These are phyloP conservation scores for Neoboletus brunneissimus DNA, from an alignment of 768 basidiomycete genomes.

Conservation along the genomic window DNA sequence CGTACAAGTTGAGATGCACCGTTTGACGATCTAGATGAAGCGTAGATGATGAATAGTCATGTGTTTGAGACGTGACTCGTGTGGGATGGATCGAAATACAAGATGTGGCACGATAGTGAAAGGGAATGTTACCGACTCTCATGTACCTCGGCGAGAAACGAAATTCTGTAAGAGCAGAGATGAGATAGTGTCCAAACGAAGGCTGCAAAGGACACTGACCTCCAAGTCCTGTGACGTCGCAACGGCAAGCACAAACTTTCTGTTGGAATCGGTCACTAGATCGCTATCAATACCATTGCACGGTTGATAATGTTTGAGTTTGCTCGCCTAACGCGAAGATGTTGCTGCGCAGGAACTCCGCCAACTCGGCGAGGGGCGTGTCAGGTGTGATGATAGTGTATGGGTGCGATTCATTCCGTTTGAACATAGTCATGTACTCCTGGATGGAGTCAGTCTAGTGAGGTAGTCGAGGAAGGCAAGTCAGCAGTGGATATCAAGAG, in stretches of 20 bases:
- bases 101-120: background rate
- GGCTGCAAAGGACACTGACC: slow-evolving; percentile 5
- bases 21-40: background rate
- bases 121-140: slow-evolving; percentile 3
- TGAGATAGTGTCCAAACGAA: background rate
- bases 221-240: slow-evolving; percentile 77
- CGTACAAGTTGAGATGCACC: background rate
- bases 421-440: slow-evolving; percentile 71
- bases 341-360: slow-evolving; percentile 68
- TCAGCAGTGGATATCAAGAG: background rate
- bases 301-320: background rate
- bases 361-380: slow-evolving; percentile 77
- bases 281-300: background rate
- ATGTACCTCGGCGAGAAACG: slow-evolving; percentile 29
- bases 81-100: background rate
- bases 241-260: slow-evolving; percentile 82
- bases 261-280: slow-evolving; percentile 75
- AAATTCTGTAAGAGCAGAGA: slow-evolving; percentile 20
- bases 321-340: slow-evolving; percentile 72
- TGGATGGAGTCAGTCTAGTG: slow-evolving; percentile 66
- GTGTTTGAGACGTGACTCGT: background rate
- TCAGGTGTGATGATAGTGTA: slow-evolving; percentile 81
- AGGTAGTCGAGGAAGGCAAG: background rate
- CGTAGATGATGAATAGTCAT: background rate
- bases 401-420: slow-evolving; percentile 57